Evolutionary conservation across 1,284 basidiomycete genomes (phyloP).

Genomic region (Rhodotorula sp.): DNA sequence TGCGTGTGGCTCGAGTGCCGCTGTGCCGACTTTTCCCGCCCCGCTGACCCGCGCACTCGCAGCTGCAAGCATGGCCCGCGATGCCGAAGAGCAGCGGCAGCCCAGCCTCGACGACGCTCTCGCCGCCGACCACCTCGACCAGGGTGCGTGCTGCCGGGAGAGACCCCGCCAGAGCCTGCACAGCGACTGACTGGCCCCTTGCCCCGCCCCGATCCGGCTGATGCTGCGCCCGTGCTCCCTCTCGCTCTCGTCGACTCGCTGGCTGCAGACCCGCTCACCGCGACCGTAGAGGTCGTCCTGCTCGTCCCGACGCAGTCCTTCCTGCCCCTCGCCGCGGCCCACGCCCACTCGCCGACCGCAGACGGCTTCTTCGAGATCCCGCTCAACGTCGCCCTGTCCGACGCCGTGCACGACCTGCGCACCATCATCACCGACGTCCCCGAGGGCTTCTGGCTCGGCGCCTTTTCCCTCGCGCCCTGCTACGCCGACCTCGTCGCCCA

Average conservation of each 20-base stretch:
- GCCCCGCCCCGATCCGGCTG: neutral
- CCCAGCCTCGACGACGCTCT: neutral
- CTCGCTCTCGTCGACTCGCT: neutral
- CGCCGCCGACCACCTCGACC: neutral
- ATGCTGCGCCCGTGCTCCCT: neutral
- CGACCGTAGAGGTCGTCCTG: conserved; percentile 28
- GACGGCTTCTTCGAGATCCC: conserved; percentile 35
- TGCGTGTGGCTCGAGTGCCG: no score
- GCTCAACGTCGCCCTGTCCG: conserved; percentile 29
- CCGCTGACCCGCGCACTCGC: neutral
- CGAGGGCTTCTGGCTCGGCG: conserved; percentile 49
- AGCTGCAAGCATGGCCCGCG: neutral
- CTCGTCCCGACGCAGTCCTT: conserved; percentile 35
- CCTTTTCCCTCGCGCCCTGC: conserved; percentile 44
- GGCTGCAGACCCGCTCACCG: neutral
- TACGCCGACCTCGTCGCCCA: conserved; percentile 32
- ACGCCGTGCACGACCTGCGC: conserved; percentile 45
- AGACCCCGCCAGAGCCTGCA: neutral
- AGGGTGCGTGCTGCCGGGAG: neutral
- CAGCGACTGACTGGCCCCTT: neutral
- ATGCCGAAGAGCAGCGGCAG: neutral
- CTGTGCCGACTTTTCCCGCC: neutral
- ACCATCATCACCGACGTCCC: conserved; percentile 45
- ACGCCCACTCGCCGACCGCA: conserved; percentile 1
- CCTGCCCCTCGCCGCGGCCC: conserved; percentile 14